Percentiles rank a stretch among this genome's conserved stretches.
These are phyloP conservation scores for Trapa incisa DNA, from an alignment of 345 rosid genomes.

Conservation along the genomic window DNA sequence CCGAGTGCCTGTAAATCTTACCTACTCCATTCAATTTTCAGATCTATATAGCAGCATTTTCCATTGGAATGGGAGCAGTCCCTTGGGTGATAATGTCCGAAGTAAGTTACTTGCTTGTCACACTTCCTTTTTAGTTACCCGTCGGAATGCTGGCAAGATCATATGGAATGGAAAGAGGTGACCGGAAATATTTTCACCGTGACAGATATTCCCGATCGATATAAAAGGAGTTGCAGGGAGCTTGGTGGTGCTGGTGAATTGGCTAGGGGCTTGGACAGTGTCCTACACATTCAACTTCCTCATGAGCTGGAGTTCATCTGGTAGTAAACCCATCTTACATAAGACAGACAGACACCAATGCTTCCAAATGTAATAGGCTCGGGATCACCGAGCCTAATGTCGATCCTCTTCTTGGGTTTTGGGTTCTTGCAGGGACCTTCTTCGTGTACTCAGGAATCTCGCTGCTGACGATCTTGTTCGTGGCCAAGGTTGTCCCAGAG, in stretches of 20 bases:
- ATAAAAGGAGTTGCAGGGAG: slow-evolving; percentile 86
- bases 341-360: no score
- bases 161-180: background rate
- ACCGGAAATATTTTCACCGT: background rate
- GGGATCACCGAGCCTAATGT: background rate
- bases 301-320: slow-evolving; percentile 70
- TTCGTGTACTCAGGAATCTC: slow-evolving; percentile 61
- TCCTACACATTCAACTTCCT: slow-evolving; percentile 82
- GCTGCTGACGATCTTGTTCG: slow-evolving; percentile 43
- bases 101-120: slow-evolving; percentile 23
- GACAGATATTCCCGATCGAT: slow-evolving; percentile 80
- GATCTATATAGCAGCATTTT: slow-evolving; percentile 56
- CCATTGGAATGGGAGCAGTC: slow-evolving; percentile 88
- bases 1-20: background rate
- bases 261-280: slow-evolving; percentile 90
- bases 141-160: background rate
- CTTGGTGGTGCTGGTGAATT: slow-evolving; percentile 78
- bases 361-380: background rate
- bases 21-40: slow-evolving; percentile 11
- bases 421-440: slow-evolving; percentile 52
- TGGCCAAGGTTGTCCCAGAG: slow-evolving; percentile 72
- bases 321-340: slow-evolving; percentile 14
- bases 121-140: background rate
- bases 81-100: slow-evolving; percentile 98
- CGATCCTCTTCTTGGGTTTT: background rate